Conservation (phyloP, 2,329 filamentous ascomycete species). For the Sporothrix curviconia region DNA sequence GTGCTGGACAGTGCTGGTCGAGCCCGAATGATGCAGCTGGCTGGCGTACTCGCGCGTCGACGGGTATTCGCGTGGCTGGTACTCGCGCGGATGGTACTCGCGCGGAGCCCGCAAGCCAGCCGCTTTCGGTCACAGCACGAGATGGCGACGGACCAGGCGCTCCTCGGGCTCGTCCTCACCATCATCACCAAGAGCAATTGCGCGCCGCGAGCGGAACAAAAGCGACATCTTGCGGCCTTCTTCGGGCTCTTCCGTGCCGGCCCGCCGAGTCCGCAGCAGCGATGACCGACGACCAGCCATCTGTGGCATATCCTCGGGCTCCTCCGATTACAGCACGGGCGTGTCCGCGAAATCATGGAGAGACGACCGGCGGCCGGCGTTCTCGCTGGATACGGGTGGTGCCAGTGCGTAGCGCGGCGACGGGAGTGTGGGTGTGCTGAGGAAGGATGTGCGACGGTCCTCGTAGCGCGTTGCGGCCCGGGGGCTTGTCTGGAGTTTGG, state of each 20-base stretch:
- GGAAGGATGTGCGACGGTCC: conserved; percentile 44
- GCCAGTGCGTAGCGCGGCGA: conserved; percentile 37
- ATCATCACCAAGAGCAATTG: conserved; percentile 39
- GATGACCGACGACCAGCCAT: conserved; percentile 39
- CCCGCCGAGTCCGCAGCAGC: conserved; percentile 26
- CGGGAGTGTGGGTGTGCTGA: conserved; percentile 39
- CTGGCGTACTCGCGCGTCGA: conserved; percentile 10
- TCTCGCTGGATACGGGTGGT: conserved; percentile 37
- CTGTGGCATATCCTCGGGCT: conserved; percentile 34
- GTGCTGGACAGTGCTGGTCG: not conserved
- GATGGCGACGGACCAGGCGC: conserved; percentile 50
- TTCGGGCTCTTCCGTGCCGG: conserved; percentile 44
- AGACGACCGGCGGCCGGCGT: conserved; percentile 46
- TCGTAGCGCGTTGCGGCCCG: conserved; percentile 35
- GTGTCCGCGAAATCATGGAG: conserved; percentile 36
- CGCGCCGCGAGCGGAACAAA: conserved; percentile 37
- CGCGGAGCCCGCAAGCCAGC: conserved; percentile 28
- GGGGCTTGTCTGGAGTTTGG: conserved; percentile 29
- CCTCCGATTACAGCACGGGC: conserved; percentile 44
- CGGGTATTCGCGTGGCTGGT: conserved; percentile 20
- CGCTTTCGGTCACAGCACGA: conserved; percentile 51
- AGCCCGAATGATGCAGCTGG: conserved; percentile 1
- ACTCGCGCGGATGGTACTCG: conserved; percentile 11
- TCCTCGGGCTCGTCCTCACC: conserved; percentile 35
- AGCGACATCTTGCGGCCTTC: conserved; percentile 44